Evolutionary conservation across 768 basidiomycete genomes (phyloP).

Genomic region (Boletus subcaerulescens): DNA sequence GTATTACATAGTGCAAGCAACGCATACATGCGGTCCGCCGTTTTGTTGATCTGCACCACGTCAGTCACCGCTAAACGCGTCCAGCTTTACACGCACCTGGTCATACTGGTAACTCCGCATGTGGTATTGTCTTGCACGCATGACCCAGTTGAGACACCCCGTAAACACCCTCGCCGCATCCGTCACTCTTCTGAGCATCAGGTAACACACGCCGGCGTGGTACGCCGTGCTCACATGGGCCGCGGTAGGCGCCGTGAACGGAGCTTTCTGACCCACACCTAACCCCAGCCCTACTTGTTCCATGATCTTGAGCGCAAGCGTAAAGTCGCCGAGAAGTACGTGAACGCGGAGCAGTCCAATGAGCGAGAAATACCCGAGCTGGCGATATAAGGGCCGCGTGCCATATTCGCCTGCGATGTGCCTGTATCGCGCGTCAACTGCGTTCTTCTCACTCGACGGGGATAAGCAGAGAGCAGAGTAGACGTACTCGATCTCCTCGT

Average conservation of each 20-base stretch:
- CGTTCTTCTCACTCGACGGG: neutral
- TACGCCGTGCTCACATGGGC: conserved; percentile 95
- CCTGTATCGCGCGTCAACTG: conserved; percentile 36
- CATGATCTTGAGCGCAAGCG: conserved; percentile 91
- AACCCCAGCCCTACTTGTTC: conserved; percentile 90
- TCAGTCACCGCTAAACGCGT: neutral
- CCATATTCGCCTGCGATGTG: conserved; percentile 92
- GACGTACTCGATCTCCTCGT: conserved; percentile 81
- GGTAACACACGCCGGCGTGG: conserved; percentile 95
- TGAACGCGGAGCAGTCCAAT: conserved; percentile 95
- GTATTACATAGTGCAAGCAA: conserved; percentile 92
- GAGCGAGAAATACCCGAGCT: conserved; percentile 95
- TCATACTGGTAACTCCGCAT: conserved; percentile 96
- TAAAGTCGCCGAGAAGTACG: conserved; percentile 92
- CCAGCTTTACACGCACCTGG: conserved; percentile 50
- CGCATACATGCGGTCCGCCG: conserved; percentile 96
- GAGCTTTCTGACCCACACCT: conserved; percentile 88
- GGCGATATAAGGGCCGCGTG: conserved; percentile 82
- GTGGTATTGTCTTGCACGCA: conserved; percentile 95
- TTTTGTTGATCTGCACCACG: conserved; percentile 80
- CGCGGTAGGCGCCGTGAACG: conserved; percentile 94
- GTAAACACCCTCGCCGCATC: conserved; percentile 95
- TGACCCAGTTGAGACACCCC: conserved; percentile 90
- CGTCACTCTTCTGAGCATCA: conserved; percentile 90
- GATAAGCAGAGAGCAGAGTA: neutral